Evolutionary conservation across 2,329 filamentous ascomycete genomes (phyloP), one percentile per base, ranked within the genome.

Genomic region (Sporothrix brasiliensis): DNA sequence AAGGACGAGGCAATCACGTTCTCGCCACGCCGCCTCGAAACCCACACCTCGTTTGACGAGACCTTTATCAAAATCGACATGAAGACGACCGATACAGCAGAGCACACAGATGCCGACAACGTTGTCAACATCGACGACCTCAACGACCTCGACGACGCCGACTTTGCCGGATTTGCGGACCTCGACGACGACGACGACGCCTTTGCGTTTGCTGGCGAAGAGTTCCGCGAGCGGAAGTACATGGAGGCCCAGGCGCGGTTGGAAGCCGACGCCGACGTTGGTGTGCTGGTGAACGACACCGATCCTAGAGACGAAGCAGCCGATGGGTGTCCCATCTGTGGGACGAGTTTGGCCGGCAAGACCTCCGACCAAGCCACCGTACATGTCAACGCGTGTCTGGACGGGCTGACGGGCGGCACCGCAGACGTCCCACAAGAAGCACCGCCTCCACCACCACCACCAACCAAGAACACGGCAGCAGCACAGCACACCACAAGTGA

Each of bases 381-480:
- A 1, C 95, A 99, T 79, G 95, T 99, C 74, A 99, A 99, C 78
- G 88, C 90, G 11, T 99, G 95, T 79, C 84, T 99, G 2, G 95
- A 99, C 77, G 93, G 65, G 3, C n/a, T 63, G 30, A 24, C 44
- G 4, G 21, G 61, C 6, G 58, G n/a, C 34, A 9, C 50, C 39
- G 13, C 47, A 52, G 30, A 21, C 6, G 10, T 19, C 6, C 3
- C 49, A 21, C 49, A n/a, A 50, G 49, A 50, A n/a, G 49, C 49
- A 21, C 49, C 49, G 9, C 49, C 0, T 11, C 63, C 61, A n/a
- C 3, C 11, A 34, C 2, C 19, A 16, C 27, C 9, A 9, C 4
- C 39, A 72, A 41, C 67, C 69, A n/a, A 49, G 27, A 19, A 47
- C 0, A 52, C 21, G 13, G 56, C 47, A 61, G 2, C 27, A n/a